phyloP scores from a whole-genome alignment of 164 flowering plant species.

The Aristolochia fimbriata region DNA sequence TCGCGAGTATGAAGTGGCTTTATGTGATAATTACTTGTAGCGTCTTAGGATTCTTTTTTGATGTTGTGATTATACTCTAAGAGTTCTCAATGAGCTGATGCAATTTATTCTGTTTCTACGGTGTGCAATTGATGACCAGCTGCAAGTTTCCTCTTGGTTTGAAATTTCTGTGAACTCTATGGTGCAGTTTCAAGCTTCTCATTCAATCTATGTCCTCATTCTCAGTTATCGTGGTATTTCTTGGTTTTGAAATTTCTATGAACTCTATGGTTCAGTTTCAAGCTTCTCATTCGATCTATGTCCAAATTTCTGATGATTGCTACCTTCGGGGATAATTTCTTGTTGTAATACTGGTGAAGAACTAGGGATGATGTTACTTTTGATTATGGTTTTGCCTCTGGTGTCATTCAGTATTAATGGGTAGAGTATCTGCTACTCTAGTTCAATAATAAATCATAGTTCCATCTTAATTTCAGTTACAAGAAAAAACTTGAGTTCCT shows the following conservation, averaged over 20 bases:
- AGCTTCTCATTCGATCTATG: background rate
- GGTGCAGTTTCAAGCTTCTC: background rate
- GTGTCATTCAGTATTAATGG: background rate
- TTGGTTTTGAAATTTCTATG: background rate
- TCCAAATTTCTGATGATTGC: background rate
- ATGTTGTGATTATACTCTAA: too few relatives aligned
- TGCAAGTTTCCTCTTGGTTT: background rate
- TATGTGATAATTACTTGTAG: too few relatives aligned
- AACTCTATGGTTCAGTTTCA: background rate
- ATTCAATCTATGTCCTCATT: background rate
- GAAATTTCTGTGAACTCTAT: background rate
- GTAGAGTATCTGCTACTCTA: background rate
- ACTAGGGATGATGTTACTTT: slow-evolving; percentile 29
- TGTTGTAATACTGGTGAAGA: slow-evolving; percentile 44
- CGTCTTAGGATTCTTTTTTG: too few relatives aligned
- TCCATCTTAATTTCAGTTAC: too few relatives aligned
- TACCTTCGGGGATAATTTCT: slow-evolving; percentile 32
- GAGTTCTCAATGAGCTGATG: too few relatives aligned
- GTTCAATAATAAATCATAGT: too few relatives aligned
- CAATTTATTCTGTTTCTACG: background rate
- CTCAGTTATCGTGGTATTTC: too few relatives aligned
- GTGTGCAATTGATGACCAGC: background rate
- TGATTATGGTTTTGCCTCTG: background rate
- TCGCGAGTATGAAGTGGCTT: too few relatives aligned
- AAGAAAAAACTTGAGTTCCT: too few relatives aligned